These are phyloP conservation scores for Cenococcum geophilum DNA, from an alignment of 495 filamentous ascomycete species.

Conservation along the genomic window DNA sequence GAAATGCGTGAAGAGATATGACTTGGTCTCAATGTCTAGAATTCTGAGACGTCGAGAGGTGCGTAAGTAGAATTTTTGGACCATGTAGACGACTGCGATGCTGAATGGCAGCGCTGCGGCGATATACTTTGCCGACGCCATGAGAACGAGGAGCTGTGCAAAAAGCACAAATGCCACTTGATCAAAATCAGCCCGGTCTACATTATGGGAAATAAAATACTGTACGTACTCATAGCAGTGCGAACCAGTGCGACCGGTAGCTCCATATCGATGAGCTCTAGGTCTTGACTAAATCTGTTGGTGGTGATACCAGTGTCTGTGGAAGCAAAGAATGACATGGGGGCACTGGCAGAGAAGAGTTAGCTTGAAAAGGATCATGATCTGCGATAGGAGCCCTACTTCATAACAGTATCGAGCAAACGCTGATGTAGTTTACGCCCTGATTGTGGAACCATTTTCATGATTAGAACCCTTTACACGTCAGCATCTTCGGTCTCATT, in stretches of 20 bases:
- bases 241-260: conserved; percentile 20
- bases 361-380: too few species aligned
- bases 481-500: too few species aligned
- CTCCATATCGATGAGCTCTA: conserved; percentile 37
- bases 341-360: too few species aligned
- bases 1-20: conserved; percentile 43
- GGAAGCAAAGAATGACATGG: conserved; percentile 5
- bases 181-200: neutral
- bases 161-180: conserved; percentile 1
- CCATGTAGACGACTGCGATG: conserved; percentile 38
- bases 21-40: conserved; percentile 51
- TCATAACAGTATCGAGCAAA: conserved; percentile 10
- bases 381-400: neutral
- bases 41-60: conserved; percentile 54
- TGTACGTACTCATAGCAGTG: neutral
- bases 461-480: conserved; percentile 8
- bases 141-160: conserved; percentile 18
- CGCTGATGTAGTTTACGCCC: conserved; percentile 11
- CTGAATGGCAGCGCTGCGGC: conserved; percentile 12
- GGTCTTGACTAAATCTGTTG: conserved; percentile 41
- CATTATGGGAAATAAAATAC: too few species aligned
- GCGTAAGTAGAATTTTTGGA: conserved; percentile 53
- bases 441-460: conserved; percentile 16
- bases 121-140: conserved; percentile 12
- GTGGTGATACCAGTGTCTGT: conserved; percentile 36